Conservation (phyloP, 768 basidiomycete genomes). For the Royoungia palumana region DNA sequence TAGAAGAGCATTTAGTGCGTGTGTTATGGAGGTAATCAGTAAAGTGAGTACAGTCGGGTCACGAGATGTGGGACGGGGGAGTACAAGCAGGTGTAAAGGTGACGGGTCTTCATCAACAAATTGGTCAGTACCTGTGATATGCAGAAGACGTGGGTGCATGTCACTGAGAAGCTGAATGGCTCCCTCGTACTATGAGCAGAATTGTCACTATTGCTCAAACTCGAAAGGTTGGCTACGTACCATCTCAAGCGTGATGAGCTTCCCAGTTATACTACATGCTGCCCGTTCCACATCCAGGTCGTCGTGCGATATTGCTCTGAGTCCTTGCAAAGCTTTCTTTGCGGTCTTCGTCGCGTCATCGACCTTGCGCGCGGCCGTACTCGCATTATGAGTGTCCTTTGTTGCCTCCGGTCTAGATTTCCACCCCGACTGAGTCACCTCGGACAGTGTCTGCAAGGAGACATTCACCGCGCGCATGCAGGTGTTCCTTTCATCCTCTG, state of each 20-base stretch:
- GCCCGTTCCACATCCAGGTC: constrained; percentile 72
- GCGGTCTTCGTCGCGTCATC: constrained; percentile 36
- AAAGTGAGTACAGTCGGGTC: constrained; percentile 44
- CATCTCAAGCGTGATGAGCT: constrained; percentile 66
- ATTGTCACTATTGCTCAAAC: not conserved
- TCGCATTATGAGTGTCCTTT: constrained; percentile 17
- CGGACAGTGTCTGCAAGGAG: constrained; percentile 55
- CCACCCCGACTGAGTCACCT: constrained; percentile 57
- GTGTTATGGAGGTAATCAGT: constrained; percentile 56
- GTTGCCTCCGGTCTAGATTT: constrained; percentile 36
- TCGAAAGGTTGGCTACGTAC: constrained; percentile 40
- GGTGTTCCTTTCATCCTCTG: constrained; percentile 37
- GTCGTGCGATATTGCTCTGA: constrained; percentile 45
- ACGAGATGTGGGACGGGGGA: constrained; percentile 40
- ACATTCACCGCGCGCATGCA: constrained; percentile 67
- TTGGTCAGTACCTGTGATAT: not conserved
- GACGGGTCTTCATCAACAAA: not conserved
- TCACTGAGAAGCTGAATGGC: constrained; percentile 45
- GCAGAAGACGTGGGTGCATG: constrained; percentile 43
- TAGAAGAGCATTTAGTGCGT: constrained; percentile 46
- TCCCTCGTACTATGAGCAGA: constrained; percentile 46
- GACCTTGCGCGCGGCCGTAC: constrained; percentile 33
- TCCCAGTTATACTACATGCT: constrained; percentile 62
- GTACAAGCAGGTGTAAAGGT: constrained; percentile 34
- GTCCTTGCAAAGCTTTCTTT: constrained; percentile 39